Evolutionary conservation across 2,329 filamentous ascomycete species (phyloP).

Genomic region (Fusarium irregulare): DNA sequence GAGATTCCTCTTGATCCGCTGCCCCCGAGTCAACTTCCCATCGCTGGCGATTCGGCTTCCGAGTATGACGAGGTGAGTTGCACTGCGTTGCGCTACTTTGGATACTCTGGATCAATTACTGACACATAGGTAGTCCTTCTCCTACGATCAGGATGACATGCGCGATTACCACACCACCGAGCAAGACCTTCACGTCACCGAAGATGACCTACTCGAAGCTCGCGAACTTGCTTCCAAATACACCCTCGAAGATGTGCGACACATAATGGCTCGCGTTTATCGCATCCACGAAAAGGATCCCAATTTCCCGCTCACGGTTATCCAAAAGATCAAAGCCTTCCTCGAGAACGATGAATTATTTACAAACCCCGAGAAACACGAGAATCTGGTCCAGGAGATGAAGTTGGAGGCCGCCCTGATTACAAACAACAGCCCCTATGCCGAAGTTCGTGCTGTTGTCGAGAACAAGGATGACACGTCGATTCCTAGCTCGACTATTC

Average conservation of each 20-base stretch:
- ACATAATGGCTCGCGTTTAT: constrained; percentile 56
- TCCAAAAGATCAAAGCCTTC: constrained; percentile 56
- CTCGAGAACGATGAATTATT: constrained; percentile 59
- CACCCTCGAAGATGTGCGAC: constrained; percentile 57
- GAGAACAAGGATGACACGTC: constrained; percentile 65
- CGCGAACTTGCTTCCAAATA: constrained; percentile 57
- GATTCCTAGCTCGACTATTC: constrained; percentile 64
- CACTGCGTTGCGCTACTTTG: not conserved
- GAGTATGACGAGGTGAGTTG: constrained; percentile 45
- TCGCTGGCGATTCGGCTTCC: constrained; percentile 38
- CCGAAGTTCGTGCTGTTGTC: constrained; percentile 67
- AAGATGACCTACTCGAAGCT: constrained; percentile 59
- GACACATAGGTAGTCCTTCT: constrained; percentile 45
- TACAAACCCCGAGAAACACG: constrained; percentile 59
- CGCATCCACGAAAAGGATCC: constrained; percentile 57
- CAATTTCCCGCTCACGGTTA: constrained; percentile 55
- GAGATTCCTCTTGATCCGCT: constrained; percentile 34
- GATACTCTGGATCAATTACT: constrained; percentile 1
- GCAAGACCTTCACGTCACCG: constrained; percentile 58
- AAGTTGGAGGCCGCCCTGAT: constrained; percentile 66
- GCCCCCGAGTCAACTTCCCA: constrained; percentile 30
- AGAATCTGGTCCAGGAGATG: constrained; percentile 63
- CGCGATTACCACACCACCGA: constrained; percentile 49
- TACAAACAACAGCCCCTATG: constrained; percentile 67
- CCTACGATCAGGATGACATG: constrained; percentile 54